phyloP scores from a whole-genome alignment of 257 asterid species.

The Solanum pinnatisectum region DNA sequence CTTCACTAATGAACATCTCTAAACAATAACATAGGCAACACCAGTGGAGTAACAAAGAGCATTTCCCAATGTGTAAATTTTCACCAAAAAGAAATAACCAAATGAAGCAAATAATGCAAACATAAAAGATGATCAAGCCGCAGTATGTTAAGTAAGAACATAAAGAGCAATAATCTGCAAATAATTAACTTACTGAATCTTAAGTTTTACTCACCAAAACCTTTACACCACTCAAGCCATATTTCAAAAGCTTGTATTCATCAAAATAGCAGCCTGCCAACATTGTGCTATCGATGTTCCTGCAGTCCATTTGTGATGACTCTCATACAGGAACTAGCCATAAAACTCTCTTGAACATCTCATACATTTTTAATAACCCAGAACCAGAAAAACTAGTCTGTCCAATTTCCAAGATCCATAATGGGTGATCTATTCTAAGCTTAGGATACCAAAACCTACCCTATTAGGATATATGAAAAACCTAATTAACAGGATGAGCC shows the following conservation, averaged over 20 bases:
- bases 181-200: not conserved
- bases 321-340: not conserved
- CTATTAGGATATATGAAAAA: not conserved
- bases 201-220: not conserved
- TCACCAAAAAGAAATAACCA: not conserved
- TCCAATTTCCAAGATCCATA: not conserved
- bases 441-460: not conserved
- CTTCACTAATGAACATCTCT: not conserved
- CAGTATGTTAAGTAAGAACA: not conserved
- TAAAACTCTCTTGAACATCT: not conserved
- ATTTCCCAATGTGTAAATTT: not conserved
- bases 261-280: not conserved
- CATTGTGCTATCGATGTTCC: not conserved
- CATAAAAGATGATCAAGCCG: not conserved
- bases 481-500: not conserved
- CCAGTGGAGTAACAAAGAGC: not conserved
- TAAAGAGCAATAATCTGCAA: not conserved
- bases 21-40: not conserved
- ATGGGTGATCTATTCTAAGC: not conserved
- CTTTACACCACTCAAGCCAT: not conserved
- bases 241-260: not conserved
- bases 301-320: not conserved
- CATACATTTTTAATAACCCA: not conserved
- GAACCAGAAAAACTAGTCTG: not conserved
- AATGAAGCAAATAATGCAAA: not conserved